Evolutionary conservation across 139 green algal species (phyloP), one percentile per base, ranked within the genome.

Genomic region (Tetraselmis chui): DNA sequence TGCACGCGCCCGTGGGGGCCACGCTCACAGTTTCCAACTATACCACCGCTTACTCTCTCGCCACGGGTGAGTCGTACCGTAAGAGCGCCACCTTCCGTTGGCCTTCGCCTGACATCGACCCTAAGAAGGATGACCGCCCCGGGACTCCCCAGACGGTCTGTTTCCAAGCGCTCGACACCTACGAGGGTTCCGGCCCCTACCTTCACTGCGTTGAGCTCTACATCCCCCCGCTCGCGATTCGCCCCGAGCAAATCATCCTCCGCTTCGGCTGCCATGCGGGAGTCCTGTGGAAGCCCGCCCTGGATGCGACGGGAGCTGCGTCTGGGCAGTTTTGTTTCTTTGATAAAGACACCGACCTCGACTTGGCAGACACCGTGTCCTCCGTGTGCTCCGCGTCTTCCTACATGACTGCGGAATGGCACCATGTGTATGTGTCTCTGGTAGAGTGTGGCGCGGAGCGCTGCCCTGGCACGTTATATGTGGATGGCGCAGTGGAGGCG

Each of bases 191-290:
- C 1, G 26, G 25, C n/a, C 30, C 78, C 26, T 82, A 82, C 78
- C 30, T 82, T 18, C 75, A 84, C 30, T 84, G 81, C 31, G 30
- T 84, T 22, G 75, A 84, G 75, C 24, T 84, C n/a, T 31, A 81
- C 25, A 80, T 84, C 32, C 27, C 45, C 18, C 29, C 75, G 74
- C 22, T 80, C 23, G 74, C 81, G 2, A 74, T 26, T 5, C 31
- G 74, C 67, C 30, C 74, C 1, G 81, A 84, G 81, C 29, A 84
- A 29, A 29, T 84, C 30, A 27, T 84, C 27, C 26, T 75, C n/a
- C 81, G 81, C 28, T 84, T 84, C 31, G 81, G 75, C 23, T 81
- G 67, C 74, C 81, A 84, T 31, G 83, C 83, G 81, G 81, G 81
- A 25, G 23, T 84, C 2, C 29, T 80, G 18, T 84, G 81, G 81